phyloP scores from a whole-genome alignment of 1,284 basidiomycete genomes.

The Malassezia sp. region DNA sequence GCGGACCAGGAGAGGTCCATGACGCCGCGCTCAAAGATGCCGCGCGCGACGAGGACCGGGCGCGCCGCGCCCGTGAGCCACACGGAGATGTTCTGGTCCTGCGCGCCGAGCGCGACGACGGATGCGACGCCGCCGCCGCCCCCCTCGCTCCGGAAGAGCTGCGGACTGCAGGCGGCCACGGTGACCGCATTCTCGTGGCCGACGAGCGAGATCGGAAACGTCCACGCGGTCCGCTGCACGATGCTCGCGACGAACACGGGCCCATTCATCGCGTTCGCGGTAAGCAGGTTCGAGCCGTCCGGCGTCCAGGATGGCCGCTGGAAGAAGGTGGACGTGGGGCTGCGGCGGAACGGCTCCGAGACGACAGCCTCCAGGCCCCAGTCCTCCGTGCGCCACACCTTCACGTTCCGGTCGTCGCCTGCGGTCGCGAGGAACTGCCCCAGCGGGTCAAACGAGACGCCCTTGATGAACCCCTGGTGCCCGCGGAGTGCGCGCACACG shows the following conservation, averaged over 20 bases:
- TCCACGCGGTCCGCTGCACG: conserved; percentile 62
- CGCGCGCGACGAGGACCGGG: conserved; percentile 80
- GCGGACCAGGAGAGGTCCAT: conserved; percentile 79
- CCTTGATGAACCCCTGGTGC: conserved; percentile 94
- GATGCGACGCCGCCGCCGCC: conserved; percentile 21
- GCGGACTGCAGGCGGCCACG: conserved; percentile 51
- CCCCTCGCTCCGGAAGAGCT: conserved; percentile 22
- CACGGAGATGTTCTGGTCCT: conserved; percentile 23
- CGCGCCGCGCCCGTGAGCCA: conserved; percentile 58
- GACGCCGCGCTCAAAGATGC: conserved; percentile 85
- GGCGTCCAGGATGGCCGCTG: conserved; percentile 92
- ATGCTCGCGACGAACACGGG: conserved; percentile 95
- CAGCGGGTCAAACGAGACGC: conserved; percentile 94
- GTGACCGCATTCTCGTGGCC: conserved; percentile 97
- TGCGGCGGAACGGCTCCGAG: conserved; percentile 78
- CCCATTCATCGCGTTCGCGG: conserved; percentile 93
- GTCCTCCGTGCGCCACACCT: conserved; percentile 87
- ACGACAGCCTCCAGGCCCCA: conserved; percentile 78
- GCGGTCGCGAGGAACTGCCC: conserved; percentile 71
- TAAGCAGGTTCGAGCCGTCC: conserved; percentile 91
- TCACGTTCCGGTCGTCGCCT: conserved; percentile 88
- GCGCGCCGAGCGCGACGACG: conserved; percentile 34
- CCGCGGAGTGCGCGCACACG: conserved; percentile 64
- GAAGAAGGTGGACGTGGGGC: conserved; percentile 90
- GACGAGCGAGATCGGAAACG: conserved; percentile 58